Percentiles rank a stretch among this genome's conserved stretches.
Conservation (phyloP, 371 early-diverging fungal species). For the Mortierella sp. region DNA sequence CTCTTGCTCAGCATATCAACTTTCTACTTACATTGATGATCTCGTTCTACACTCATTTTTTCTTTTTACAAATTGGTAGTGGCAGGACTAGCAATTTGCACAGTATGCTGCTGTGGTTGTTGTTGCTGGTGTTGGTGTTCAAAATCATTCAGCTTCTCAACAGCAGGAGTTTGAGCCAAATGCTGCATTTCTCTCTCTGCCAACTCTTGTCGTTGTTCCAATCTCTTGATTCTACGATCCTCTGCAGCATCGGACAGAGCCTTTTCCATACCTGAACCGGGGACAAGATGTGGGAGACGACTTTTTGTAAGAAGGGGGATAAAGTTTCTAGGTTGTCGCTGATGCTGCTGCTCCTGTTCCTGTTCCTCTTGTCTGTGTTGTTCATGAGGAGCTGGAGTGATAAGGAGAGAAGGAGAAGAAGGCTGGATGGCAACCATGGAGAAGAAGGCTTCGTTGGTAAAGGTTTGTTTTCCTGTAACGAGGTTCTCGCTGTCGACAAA, state of each 20-base stretch:
- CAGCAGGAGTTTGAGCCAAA: conserved; percentile 1
- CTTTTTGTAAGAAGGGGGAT: background rate
- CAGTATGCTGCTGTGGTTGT: background rate
- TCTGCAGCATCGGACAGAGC: conserved; percentile 60
- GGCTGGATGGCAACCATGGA: conserved; percentile 59
- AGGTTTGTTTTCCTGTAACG: conserved; percentile 67
- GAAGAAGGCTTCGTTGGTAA: conserved; percentile 74
- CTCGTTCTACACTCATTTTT: no score
- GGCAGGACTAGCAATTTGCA: background rate
- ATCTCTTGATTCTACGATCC: conserved; percentile 60
- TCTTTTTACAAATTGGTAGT: background rate
- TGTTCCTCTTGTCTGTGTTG: no score
- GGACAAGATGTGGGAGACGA: conserved; percentile 55
- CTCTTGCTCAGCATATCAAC: no score
- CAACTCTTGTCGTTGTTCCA: conserved; percentile 61
- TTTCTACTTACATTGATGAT: no score
- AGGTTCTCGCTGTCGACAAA: conserved; percentile 72
- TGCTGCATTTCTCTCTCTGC: conserved; percentile 45
- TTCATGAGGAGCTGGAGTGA: background rate
- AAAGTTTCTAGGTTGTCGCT: background rate
- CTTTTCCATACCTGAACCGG: conserved; percentile 61
- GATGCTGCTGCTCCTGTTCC: background rate
- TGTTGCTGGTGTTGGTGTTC: background rate
- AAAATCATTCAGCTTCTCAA: background rate
- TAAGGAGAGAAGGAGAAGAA: conserved; percentile 10